Conservation (phyloP, 208 protist species). For the Wallacemonas rigidus region DNA sequence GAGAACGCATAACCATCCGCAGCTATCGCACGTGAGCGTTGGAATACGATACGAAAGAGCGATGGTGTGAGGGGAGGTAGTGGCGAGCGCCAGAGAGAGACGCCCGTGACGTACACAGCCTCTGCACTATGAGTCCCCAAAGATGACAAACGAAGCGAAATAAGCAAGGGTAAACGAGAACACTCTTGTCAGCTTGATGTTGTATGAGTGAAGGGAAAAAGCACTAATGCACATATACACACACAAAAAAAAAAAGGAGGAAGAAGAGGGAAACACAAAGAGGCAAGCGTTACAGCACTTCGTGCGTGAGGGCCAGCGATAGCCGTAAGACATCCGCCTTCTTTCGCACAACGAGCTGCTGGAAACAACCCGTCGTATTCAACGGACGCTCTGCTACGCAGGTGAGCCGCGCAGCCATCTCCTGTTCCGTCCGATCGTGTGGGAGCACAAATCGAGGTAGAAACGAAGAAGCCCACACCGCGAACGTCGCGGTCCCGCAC, state of each 20-base stretch:
- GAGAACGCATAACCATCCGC: too few species aligned
- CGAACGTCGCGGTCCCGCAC: constrained; percentile 14
- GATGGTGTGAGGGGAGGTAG: too few species aligned
- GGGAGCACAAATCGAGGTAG: constrained; percentile 26
- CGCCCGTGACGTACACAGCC: too few species aligned
- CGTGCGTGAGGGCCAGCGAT: constrained; percentile 58
- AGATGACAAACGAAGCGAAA: too few species aligned
- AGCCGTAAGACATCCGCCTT: constrained; percentile 44
- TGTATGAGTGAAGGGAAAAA: background rate
- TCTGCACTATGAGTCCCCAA: too few species aligned
- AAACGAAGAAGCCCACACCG: constrained; percentile 26
- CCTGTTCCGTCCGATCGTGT: constrained; percentile 26
- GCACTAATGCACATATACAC: constrained; percentile 13
- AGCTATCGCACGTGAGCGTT: too few species aligned
- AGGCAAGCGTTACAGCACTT: constrained; percentile 49
- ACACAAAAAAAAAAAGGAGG: background rate
- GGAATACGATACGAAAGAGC: too few species aligned
- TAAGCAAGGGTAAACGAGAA: too few species aligned
- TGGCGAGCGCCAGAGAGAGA: too few species aligned
- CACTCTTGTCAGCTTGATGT: too few species aligned
- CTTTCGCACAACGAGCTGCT: constrained; percentile 71
- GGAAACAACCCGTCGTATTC: constrained; percentile 68
- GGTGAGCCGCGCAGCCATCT: constrained; percentile 56
- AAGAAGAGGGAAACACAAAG: background rate
- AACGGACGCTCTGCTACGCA: constrained; percentile 80